Percentiles rank a stretch among this genome's conserved stretches.
phyloP scores from a whole-genome alignment of 768 basidiomycete genomes.

The Rhodotorula sphaerocarpa region DNA sequence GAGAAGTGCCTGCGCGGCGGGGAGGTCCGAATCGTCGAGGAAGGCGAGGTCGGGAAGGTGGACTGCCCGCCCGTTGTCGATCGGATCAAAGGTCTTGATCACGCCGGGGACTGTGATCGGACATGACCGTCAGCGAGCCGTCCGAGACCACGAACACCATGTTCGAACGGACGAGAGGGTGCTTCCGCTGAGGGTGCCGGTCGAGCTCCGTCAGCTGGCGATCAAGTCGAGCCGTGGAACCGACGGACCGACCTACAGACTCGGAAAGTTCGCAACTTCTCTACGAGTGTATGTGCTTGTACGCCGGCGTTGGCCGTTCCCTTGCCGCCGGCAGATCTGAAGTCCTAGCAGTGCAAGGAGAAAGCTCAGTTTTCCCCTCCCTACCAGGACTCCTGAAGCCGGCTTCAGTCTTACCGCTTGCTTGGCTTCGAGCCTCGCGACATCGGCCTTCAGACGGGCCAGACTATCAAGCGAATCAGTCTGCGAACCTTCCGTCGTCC shows the following conservation, averaged over 20 bases:
- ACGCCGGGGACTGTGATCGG: not conserved
- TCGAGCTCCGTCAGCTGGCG: too few species aligned
- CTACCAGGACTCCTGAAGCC: too few species aligned
- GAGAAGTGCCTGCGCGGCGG: not conserved
- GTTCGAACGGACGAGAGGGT: not conserved
- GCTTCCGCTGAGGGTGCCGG: not conserved
- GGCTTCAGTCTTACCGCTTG: not conserved
- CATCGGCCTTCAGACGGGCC: constrained; percentile 12
- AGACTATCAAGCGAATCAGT: not conserved
- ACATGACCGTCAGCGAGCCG: not conserved
- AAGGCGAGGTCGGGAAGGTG: not conserved
- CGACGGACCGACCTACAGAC: too few species aligned
- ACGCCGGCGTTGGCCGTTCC: too few species aligned
- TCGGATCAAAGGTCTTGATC: not conserved
- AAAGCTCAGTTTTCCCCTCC: too few species aligned
- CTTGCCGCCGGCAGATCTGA: too few species aligned
- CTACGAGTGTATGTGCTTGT: too few species aligned
- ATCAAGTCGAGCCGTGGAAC: too few species aligned
- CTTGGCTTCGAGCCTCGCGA: constrained; percentile 11
- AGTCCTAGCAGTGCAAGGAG: not conserved
- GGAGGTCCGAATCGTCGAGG: not conserved
- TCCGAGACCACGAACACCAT: not conserved
- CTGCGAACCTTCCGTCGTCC: not conserved
- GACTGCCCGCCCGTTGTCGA: not conserved
- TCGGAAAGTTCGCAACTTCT: too few species aligned